Evolutionary conservation across 257 asterid species (phyloP), one percentile per base, ranked within the genome.

Genomic region (Solanum gandarillasii): DNA sequence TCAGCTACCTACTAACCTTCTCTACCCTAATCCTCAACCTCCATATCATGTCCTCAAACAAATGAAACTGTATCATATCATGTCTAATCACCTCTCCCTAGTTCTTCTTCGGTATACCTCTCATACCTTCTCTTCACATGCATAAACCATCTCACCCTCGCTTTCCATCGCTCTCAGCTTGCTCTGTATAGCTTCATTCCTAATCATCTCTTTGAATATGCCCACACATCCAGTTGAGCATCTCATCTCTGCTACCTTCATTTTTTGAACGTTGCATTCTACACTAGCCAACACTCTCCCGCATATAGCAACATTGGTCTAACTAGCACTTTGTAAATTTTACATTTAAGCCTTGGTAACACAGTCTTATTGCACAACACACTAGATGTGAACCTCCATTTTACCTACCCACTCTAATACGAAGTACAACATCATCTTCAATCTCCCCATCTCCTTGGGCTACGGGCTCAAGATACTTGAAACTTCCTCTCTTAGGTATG

Each of bases 271-370:
- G 4, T 65, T 11, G 72, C 1, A 0, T 65, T 65, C 32, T 62
- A 1, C 16, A 65, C 1, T 4, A 0, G 72, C 16, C 32, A 65
- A 65, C 72, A 65, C 72, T 10, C 7, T n/a, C 0, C 0, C 4
- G 1, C 1, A 60, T 60, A 60, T 60, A 62, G 16, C 14, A 62
- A 0, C 0, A 16, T n/a, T n/a, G 16, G 0, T 62, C 1, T 62
- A 62, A 62, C 32, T 10, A n/a, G 7, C 14, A 62, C 8, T n/a
- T 10, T 62, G 32, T 62, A 60, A 60, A 60, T 0, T 0, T 60
- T 9, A 60, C 70, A 60, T 60, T 60, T 60, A 60, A 60, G 6
- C 70, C 3, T 62, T 23, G 70, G 0, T 0, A 0, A 62, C 31
- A 62, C 0, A 60, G 3, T 62, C 70, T 65, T 65, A n/a, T 65